Evolutionary conservation across 768 basidiomycete genomes (phyloP), one percentile per base, ranked within the genome.

Genomic region (Lenzites betulinus): DNA sequence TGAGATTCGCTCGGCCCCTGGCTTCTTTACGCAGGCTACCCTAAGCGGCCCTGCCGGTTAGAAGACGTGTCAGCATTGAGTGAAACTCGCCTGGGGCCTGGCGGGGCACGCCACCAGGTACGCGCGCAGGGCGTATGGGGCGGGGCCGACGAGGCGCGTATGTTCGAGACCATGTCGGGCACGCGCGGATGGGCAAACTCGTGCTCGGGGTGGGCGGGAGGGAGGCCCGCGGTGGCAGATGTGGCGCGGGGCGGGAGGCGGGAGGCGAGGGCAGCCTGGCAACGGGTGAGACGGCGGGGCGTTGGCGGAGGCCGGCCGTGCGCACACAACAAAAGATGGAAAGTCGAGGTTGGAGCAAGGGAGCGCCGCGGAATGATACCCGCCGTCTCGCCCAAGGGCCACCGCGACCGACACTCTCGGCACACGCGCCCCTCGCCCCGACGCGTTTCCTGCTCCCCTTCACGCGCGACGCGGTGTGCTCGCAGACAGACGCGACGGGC

Each of bases 341-440:
- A 58, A 50, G 33, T 38, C 46, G 54, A n/a, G 38, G 38, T 49
- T 35, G 23, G 39, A 28, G 28, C 20, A 20, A 38, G 55, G 47
- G 50, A 49, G 56, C 28, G 56, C 56, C 56, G 56, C 56, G 56
- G 56, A 58, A 39, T 58, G 56, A 58, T 58, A 58, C 48, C 48
- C 56, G 48, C 48, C 35, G 56, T 50, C 50, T 58, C 48, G 56
- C 56, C 48, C 56, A 43, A 58, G 56, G 56, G 41, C 50, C 55
- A 28, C 55, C 55, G n/a, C 55, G 35, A 46, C 16, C 20, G 15
- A 16, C 42, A 15, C 33, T 28, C n/a, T 30, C 46, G 16, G 5
- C 42, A 20, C 54, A 49, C 47, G 55, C 50, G 52, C 18, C 18
- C 30, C 30, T 23, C 47, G n/a, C 12, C 36, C 38, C 36, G n/a